Evolutionary conservation across 1,139 yeast species (phyloP).

Genomic region (Nematodospora anomalae): DNA sequence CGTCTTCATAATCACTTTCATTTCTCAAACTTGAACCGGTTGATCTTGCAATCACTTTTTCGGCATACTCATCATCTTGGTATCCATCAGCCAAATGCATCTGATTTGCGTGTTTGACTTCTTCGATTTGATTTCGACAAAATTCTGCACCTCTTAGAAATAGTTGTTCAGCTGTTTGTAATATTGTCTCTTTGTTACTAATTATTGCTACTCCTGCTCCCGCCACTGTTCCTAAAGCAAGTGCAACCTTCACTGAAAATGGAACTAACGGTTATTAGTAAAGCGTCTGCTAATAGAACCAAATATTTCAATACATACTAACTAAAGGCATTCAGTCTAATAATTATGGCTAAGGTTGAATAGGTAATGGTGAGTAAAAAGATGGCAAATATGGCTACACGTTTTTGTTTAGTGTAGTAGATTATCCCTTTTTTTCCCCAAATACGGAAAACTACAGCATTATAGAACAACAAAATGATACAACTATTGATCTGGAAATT

Average conservation of each 20-base stretch:
- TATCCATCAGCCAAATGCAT: conserved; percentile 29
- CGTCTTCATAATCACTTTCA: conserved; percentile 20
- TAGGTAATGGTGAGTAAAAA: background rate
- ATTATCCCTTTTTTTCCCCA: no score
- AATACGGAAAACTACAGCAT: no score
- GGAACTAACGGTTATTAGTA: conserved; percentile 27
- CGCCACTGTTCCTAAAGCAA: conserved; percentile 38
- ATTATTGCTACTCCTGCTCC: conserved; percentile 42
- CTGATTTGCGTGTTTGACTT: conserved; percentile 19
- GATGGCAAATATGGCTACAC: conserved; percentile 4
- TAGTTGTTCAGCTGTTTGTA: conserved; percentile 32
- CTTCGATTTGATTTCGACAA: conserved; percentile 30
- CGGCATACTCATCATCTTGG: conserved; percentile 24
- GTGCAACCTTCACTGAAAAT: conserved; percentile 39
- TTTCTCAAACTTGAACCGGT: conserved; percentile 12
- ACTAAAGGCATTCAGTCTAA: conserved; percentile 3
- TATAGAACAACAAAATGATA: no score
- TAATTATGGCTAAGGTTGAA: background rate
- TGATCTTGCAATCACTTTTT: conserved; percentile 6
- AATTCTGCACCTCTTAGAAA: conserved; percentile 38
- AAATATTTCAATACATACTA: conserved; percentile 7
- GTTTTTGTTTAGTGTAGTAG: no score
- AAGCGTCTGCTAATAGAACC: background rate
- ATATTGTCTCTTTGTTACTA: conserved; percentile 32
- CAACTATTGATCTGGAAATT: no score